These are phyloP conservation scores for Myxozyma vanderwaltii DNA, from an alignment of 805 yeast species.

Conservation along the genomic window DNA sequence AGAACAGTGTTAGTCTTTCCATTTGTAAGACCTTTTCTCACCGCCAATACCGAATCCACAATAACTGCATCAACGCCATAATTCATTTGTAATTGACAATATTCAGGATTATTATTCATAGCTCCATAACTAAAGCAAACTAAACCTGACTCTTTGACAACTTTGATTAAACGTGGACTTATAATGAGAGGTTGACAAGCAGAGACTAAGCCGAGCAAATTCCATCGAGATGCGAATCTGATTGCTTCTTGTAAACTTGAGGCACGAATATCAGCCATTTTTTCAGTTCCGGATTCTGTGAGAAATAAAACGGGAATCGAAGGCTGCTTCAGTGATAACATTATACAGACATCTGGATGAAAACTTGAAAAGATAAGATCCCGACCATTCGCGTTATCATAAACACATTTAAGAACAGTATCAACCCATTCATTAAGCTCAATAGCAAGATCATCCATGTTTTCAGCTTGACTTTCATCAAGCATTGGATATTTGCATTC, in stretches of 20 bases:
- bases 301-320: conserved; percentile 86
- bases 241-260: conserved; percentile 87
- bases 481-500: conserved; percentile 93
- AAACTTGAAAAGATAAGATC: conserved; percentile 90
- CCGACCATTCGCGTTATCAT: conserved; percentile 74
- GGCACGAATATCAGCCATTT: conserved; percentile 90
- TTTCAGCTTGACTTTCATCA: conserved; percentile 87
- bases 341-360: conserved; percentile 88
- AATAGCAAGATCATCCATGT: conserved; percentile 79
- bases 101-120: conserved; percentile 79
- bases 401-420: conserved; percentile 76
- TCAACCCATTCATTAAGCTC: conserved; percentile 89
- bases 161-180: conserved; percentile 84
- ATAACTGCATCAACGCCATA: conserved; percentile 99
- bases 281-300: conserved; percentile 81
- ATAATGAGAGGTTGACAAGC: conserved; percentile 84
- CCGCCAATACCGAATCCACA: conserved; percentile 78
- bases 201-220: conserved; percentile 84
- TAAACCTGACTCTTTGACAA: conserved; percentile 86
- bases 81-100: conserved; percentile 80
- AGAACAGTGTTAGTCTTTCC: neutral
- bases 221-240: conserved; percentile 88
- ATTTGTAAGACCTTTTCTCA: conserved; percentile 28
- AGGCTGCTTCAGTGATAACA: conserved; percentile 89
- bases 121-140: conserved; percentile 93